Base-by-base conservation (phyloP, 208 protist genomes). In the Acanthamoeba quina region DNA sequence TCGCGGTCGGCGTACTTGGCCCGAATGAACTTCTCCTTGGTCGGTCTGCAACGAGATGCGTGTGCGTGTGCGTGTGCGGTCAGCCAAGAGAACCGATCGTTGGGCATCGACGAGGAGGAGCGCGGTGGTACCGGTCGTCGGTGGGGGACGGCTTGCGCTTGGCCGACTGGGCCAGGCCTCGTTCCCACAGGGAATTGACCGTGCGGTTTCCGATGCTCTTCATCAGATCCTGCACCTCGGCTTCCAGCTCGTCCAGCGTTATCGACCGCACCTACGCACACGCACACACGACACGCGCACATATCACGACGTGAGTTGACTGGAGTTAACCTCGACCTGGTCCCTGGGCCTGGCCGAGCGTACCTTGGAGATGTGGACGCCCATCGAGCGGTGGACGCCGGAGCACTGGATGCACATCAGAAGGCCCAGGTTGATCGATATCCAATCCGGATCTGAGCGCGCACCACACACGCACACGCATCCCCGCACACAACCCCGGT, bases 351-450 rank as follows among this genome's bases (percentile, higher is more conserved):
- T 83, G 1, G 70, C 96, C 0, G 96, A 80, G 29, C 95, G 34
- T 3, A 97, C 97, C 49, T 97, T 96, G 34, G 95, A 95, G 10
- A 98, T 91, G 60, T 97, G 96, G 17, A 95, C 93, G 70, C 97
- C 97, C 11, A 98, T 41, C 34, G 52, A 60, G 15, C 97, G 72
- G 62, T 98, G 97, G 6, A 98, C 76, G 47, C 95, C 97, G 58
- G 93, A 95, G 76, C 97, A 98, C 41, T 95, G 90, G 21, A 98
- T 97, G 74, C 97, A 98, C 37, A 98, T 95, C 21, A 97, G 96
- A 2, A 97, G 34, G 26, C 97, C 97, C 9, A 98, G 64, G 66
- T 98, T 98, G 34, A 95, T 96, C 11, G 94, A 96, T 47, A 85
- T 86, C 97, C 97, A 98, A 3, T 93, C 34, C 9, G 97, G 96